Percentiles rank a stretch among this genome's conserved stretches.
Conservation (phyloP, 805 yeast species). For the Kodamaea fukazawae region DNA sequence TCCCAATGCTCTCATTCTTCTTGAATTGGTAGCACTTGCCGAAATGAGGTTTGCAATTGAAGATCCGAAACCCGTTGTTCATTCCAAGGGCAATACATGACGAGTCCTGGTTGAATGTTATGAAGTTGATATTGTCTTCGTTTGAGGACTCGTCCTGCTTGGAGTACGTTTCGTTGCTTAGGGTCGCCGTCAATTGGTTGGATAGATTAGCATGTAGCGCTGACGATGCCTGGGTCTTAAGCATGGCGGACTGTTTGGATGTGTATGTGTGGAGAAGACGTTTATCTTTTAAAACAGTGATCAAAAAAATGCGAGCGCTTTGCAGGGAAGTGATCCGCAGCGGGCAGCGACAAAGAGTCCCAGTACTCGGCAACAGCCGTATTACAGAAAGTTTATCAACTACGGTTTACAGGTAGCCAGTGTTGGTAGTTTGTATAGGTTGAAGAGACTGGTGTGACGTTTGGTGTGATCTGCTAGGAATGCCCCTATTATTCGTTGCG, state of each 20-base stretch:
- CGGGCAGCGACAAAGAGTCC: no score
- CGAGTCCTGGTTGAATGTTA: slow-evolving; percentile 83
- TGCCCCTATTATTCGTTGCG: no score
- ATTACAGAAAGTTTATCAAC: no score
- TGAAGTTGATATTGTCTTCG: slow-evolving; percentile 34
- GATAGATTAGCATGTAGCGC: slow-evolving; percentile 13
- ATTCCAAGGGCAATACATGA: slow-evolving; percentile 77
- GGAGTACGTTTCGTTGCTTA: slow-evolving; percentile 13
- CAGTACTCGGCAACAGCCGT: no score
- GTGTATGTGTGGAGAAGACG: no score
- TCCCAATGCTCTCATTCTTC: slow-evolving; percentile 54
- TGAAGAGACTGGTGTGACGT: no score
- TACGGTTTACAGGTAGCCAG: no score
- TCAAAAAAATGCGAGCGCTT: no score
- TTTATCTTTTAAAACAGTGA: no score
- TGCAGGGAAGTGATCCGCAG: no score
- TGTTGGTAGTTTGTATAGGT: no score
- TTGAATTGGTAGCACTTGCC: slow-evolving; percentile 45
- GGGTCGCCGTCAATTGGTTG: slow-evolving; percentile 12
- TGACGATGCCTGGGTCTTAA: slow-evolving; percentile 14
- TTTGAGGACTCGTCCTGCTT: slow-evolving; percentile 5
- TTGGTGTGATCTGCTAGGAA: no score
- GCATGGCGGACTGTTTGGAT: slow-evolving; percentile 7
- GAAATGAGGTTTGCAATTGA: slow-evolving; percentile 78
- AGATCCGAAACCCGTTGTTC: slow-evolving; percentile 63